Evolutionary conservation across 129 eudicot species (phyloP).

Genomic region (Saussurea involucrata): DNA sequence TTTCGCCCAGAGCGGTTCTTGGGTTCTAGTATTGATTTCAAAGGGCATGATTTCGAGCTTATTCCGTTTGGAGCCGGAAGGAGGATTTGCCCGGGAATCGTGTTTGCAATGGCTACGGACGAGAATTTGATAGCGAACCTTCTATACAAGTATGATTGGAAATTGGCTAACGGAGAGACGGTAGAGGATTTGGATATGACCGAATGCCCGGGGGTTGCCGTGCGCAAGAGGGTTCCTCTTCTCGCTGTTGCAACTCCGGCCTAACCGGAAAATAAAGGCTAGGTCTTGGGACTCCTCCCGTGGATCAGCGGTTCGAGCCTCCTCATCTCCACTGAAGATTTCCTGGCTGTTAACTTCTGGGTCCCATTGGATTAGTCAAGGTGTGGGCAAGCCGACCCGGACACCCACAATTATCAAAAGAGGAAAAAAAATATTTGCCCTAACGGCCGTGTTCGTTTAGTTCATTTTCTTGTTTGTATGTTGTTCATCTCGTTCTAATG

Average conservation of each 20-base stretch:
- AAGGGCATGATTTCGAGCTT: conserved; percentile 42
- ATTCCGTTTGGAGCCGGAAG: conserved; percentile 57
- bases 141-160: conserved; percentile 45
- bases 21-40: conserved; percentile 33
- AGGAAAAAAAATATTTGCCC: not conserved
- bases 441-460: not conserved
- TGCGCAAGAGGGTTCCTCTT: conserved; percentile 38
- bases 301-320: too few relatives aligned
- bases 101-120: conserved; percentile 38
- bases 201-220: conserved; percentile 33
- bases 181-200: conserved; percentile 38
- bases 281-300: too few relatives aligned
- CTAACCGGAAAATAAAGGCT: not conserved
- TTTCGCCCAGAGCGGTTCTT: conserved; percentile 60
- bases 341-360: not conserved
- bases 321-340: not conserved
- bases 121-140: conserved; percentile 48
- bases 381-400: not conserved
- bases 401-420: not conserved
- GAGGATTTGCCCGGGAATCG: conserved; percentile 55
- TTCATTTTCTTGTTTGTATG: not conserved
- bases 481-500: not conserved
- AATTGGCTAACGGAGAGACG: conserved; percentile 27
- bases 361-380: not conserved
- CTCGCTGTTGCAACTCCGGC: conserved; percentile 32